phyloP scores from a whole-genome alignment of 23 red algal genomes.

The Agarophyton chilense region DNA sequence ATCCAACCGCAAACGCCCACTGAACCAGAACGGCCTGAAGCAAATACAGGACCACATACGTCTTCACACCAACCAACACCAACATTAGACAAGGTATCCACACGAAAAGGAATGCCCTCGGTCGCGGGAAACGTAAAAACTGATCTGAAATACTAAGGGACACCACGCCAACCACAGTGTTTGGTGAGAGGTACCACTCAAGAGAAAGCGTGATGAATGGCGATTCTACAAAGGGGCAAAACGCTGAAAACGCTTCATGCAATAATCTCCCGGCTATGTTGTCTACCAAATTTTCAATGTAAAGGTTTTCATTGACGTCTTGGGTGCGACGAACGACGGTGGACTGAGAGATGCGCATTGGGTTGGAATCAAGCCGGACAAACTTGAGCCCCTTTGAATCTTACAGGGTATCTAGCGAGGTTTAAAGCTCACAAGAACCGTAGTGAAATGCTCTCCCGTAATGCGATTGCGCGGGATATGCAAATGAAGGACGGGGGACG shows the following conservation, averaged over 20 bases:
- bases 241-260: slow-evolving; percentile 82
- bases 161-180: too few relatives aligned
- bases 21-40: too few relatives aligned
- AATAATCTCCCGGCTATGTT: slow-evolving; percentile 82
- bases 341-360: slow-evolving; percentile 71
- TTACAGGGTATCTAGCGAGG: slow-evolving; percentile 69
- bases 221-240: slow-evolving; percentile 78
- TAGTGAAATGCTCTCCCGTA: slow-evolving; percentile 75
- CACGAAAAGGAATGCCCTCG: too few relatives aligned
- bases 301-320: slow-evolving; percentile 84
- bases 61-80: too few relatives aligned
- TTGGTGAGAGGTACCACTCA: too few relatives aligned
- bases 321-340: slow-evolving; percentile 46
- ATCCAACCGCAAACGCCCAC: too few relatives aligned
- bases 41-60: too few relatives aligned
- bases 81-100: too few relatives aligned
- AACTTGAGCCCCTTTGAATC: slow-evolving; percentile 80
- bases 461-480: slow-evolving; percentile 92
- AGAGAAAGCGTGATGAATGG: slow-evolving; percentile 78
- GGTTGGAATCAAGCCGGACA: slow-evolving; percentile 63
- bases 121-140: too few relatives aligned
- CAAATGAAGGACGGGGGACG: slow-evolving; percentile 76
- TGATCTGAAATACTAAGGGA: too few relatives aligned
- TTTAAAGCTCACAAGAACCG: slow-evolving; percentile 81
- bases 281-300: slow-evolving; percentile 84